phyloP scores from a whole-genome alignment of 2,329 filamentous ascomycete species.

The Magnaporthiopsis poae region DNA sequence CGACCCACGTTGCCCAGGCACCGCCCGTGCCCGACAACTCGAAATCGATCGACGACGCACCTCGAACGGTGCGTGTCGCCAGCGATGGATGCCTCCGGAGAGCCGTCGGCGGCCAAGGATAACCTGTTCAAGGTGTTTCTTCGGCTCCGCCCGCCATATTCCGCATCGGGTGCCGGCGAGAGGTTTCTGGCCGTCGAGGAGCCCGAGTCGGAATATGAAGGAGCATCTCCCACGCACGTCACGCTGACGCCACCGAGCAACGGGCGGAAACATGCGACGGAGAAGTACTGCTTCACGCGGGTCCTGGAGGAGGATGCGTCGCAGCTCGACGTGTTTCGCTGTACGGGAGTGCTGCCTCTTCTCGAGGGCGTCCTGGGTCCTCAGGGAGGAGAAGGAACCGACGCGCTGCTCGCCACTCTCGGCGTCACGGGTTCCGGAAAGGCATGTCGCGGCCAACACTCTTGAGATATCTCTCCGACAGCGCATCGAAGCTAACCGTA shows the following conservation, averaged over 20 bases:
- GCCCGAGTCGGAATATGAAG: slow-evolving; percentile 22
- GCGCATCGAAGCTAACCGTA: slow-evolving; percentile 7
- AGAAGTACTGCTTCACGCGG: slow-evolving; percentile 87
- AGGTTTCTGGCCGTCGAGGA: slow-evolving; percentile 72
- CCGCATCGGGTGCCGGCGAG: slow-evolving; percentile 38
- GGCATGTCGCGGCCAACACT: slow-evolving; percentile 38
- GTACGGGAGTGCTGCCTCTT: slow-evolving; percentile 62
- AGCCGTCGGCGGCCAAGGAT: slow-evolving; percentile 20
- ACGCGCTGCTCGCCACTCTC: slow-evolving; percentile 81
- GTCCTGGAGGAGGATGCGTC: slow-evolving; percentile 81
- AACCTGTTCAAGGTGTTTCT: slow-evolving; percentile 86
- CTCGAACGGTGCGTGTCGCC: too few species aligned
- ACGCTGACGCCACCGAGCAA: slow-evolving; percentile 64
- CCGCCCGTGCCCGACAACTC: background rate
- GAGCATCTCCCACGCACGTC: slow-evolving; percentile 53
- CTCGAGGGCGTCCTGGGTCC: slow-evolving; percentile 72
- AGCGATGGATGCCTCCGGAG: slow-evolving; percentile 26
- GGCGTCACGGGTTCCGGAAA: slow-evolving; percentile 95
- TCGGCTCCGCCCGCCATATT: slow-evolving; percentile 61
- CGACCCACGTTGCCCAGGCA: background rate
- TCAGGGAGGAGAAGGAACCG: slow-evolving; percentile 66
- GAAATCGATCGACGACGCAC: background rate
- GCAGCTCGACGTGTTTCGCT: slow-evolving; percentile 79
- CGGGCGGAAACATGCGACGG: slow-evolving; percentile 77
- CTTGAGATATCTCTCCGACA: background rate